Evolutionary conservation across 2,329 filamentous ascomycete genomes (phyloP), one percentile per base, ranked within the genome.

Genomic region (Thermochaetoides dissita): DNA sequence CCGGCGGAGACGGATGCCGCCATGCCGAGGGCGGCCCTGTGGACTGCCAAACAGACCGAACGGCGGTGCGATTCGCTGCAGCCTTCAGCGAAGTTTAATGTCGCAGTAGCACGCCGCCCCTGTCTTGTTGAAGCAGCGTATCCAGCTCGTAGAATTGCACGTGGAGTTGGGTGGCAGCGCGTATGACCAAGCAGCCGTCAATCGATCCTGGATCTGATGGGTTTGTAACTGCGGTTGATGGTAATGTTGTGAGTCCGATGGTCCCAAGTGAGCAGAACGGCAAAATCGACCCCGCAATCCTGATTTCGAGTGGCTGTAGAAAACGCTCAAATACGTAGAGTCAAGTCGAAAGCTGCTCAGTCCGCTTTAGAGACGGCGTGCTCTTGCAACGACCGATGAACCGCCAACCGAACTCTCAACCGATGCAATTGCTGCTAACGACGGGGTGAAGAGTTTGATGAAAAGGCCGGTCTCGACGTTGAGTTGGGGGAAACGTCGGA

Each of bases 81-180:
- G 17, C 6, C 8, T 34, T 41, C 41, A 47, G 38, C 34, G 29
- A 32, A 41, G 43, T 46, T 43, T 47, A 40, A 40, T 44, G 35
- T 42, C 40, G 44, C 46, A 48, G 37, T 36, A 5, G 17, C 17
- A 24, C 17, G 17, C 17, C 17, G 3, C 3, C 17, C 17, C 17
- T 3, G 17, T 24, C 17, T 3, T 24, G 17, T 24, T 24, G 17
- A 5, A 3, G 17, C 3, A 24, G 17, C 17, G 17, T 24, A 24
- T 24, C 17, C 17, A 24, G 17, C 17, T 24, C 5, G 5, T 24
- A 24, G 17, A 24, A 5, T 24, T 24, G 28, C 38, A 43, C 30
- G 30, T n/a, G 32, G 42, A 44, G 10, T 29, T 17, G 7, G 28
- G 2, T 36, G 34, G n/a, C 6, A n/a, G 34, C 10, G 34, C 11